phyloP scores from a whole-genome alignment of 208 protist species.

The Trypanosoma avium region DNA sequence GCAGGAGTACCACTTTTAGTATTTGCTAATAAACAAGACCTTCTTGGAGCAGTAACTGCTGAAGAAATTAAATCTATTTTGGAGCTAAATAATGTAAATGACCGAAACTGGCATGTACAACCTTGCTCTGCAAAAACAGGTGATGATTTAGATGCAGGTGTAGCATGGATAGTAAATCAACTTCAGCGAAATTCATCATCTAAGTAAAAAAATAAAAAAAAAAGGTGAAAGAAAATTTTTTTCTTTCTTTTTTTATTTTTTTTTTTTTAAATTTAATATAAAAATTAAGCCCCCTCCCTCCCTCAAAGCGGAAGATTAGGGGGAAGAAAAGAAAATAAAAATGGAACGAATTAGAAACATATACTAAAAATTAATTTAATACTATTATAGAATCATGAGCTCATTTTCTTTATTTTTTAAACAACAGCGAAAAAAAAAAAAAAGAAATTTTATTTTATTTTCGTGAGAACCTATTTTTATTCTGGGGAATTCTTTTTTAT shows the following conservation, averaged over 20 bases:
- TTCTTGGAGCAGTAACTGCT: slow-evolving; percentile 80
- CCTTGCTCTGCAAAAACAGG: slow-evolving; percentile 92
- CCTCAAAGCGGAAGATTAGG: too few relatives aligned
- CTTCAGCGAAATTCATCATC: slow-evolving; percentile 18
- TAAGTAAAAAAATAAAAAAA: slow-evolving; percentile 1
- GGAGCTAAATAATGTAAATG: slow-evolving; percentile 73
- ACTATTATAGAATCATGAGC: too few relatives aligned
- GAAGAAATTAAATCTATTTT: slow-evolving; percentile 73
- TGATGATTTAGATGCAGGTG: slow-evolving; percentile 88
- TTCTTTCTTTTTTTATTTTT: not conserved
- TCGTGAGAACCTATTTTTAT: too few relatives aligned
- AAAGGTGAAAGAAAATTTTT: not conserved
- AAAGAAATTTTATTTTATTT: too few relatives aligned
- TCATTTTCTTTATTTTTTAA: too few relatives aligned
- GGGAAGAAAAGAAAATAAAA: too few relatives aligned
- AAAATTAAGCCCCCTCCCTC: too few relatives aligned
- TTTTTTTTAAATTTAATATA: too few relatives aligned
- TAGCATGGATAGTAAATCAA: slow-evolving; percentile 88
- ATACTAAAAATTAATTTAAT: too few relatives aligned
- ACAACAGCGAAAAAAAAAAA: too few relatives aligned
- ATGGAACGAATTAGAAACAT: too few relatives aligned
- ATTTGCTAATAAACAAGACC: slow-evolving; percentile 98
- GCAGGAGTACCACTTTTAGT: slow-evolving; percentile 92
- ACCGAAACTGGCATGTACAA: slow-evolving; percentile 93
- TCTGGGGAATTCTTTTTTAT: too few relatives aligned